These are phyloP conservation scores for Vigna hirtella DNA, from an alignment of 306 rosid species.

Conservation along the genomic window DNA sequence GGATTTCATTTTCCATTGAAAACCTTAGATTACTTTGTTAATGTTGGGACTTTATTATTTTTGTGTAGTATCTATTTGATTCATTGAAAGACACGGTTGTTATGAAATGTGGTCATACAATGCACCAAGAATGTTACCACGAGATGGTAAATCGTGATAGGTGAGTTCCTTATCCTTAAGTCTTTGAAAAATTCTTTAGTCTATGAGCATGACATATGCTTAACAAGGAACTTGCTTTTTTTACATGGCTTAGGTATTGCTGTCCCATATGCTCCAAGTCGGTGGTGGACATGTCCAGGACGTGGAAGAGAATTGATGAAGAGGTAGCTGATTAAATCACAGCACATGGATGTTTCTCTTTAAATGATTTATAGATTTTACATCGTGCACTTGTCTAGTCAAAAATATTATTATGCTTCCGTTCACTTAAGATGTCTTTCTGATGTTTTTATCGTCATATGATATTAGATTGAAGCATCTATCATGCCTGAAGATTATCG, in stretches of 20 bases:
- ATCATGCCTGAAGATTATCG: conserved; percentile 82
- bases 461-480: conserved; percentile 75
- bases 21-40: conserved; percentile 3
- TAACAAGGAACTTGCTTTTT: conserved; percentile 32
- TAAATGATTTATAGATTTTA: conserved; percentile 12
- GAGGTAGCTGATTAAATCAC: conserved; percentile 63
- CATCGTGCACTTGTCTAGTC: conserved; percentile 3
- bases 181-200: conserved; percentile 9
- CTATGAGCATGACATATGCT: conserved; percentile 4
- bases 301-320: conserved; percentile 86
- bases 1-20: background rate
- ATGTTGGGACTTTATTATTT: conserved; percentile 32
- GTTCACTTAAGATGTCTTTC: conserved; percentile 19
- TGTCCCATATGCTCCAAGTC: conserved; percentile 94
- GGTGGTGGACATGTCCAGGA: conserved; percentile 76
- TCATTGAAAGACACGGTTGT: conserved; percentile 74
- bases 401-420: background rate
- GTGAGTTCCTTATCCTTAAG: conserved; percentile 49
- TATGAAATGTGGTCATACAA: conserved; percentile 94
- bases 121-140: conserved; percentile 76
- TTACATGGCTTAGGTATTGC: conserved; percentile 60
- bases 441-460: conserved; percentile 25
- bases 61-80: conserved; percentile 80
- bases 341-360: conserved; percentile 3
- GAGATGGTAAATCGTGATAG: conserved; percentile 81